Conservation (phyloP, 1,284 basidiomycete species). For the Cutaneotrichosporon dermatis region DNA sequence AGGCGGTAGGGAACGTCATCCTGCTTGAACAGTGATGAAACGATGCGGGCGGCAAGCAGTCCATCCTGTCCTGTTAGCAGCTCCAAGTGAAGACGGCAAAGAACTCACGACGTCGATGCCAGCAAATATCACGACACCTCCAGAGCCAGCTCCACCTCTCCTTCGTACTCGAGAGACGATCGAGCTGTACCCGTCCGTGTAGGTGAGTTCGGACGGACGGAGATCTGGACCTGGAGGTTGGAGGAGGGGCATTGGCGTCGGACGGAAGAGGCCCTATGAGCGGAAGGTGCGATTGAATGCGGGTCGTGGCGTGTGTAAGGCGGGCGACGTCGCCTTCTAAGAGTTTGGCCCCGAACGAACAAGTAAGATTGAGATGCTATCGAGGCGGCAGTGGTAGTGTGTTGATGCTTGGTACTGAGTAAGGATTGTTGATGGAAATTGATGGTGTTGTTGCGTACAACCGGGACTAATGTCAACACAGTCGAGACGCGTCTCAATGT, state of each 20-base stretch:
- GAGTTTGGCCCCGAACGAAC: too few relatives aligned
- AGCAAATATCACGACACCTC: constrained; percentile 46
- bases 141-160: constrained; percentile 28
- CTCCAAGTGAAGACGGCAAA: neutral
- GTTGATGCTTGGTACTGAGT: too few relatives aligned
- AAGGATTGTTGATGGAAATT: too few relatives aligned
- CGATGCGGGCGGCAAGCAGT: constrained; percentile 57
- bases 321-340: too few relatives aligned
- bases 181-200: constrained; percentile 72
- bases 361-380: too few relatives aligned
- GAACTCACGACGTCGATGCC: constrained; percentile 42
- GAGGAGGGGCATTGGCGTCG: constrained; percentile 44
- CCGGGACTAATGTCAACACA: too few relatives aligned
- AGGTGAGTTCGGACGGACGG: constrained; percentile 49
- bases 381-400: too few relatives aligned
- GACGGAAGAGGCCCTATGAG: too few relatives aligned
- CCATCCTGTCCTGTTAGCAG: constrained; percentile 34
- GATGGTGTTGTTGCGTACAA: too few relatives aligned
- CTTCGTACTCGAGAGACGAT: constrained; percentile 61
- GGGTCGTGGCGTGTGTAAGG: too few relatives aligned
- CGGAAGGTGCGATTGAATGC: too few relatives aligned
- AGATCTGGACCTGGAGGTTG: constrained; percentile 43
- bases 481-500: too few relatives aligned
- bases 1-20: constrained; percentile 90
- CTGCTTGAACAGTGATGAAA: constrained; percentile 80